phyloP scores from a whole-genome alignment of 75 land plant species.

The Selaginella tamariscina region DNA sequence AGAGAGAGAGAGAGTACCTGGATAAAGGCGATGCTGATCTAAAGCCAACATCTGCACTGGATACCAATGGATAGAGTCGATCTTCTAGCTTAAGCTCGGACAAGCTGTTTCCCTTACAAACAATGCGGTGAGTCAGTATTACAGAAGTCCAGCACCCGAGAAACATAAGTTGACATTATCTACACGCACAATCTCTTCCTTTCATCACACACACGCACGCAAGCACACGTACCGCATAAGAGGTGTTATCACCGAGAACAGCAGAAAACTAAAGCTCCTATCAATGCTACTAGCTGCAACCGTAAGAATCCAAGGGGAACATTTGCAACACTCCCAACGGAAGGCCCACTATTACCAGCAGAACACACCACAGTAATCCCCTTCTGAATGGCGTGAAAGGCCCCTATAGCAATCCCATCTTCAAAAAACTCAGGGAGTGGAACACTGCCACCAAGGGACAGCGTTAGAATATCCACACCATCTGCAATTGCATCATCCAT shows the following conservation, averaged over 20 bases:
- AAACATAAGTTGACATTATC: background rate
- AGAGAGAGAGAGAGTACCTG: background rate
- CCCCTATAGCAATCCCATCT: constrained; percentile 10
- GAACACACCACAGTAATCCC: constrained; percentile 1
- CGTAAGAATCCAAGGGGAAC: constrained; percentile 5
- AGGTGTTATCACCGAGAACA: background rate
- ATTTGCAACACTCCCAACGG: constrained; percentile 11
- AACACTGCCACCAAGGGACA: background rate
- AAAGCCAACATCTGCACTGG: background rate
- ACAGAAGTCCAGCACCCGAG: background rate
- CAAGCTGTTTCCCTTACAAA: constrained; percentile 1
- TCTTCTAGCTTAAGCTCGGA: constrained; percentile 8
- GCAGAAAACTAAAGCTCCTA: background rate
- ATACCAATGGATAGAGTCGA: constrained; percentile 4
- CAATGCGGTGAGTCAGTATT: background rate
- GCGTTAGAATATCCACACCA: constrained; percentile 9
- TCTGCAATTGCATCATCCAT: constrained; percentile 10
- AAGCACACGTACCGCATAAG: background rate
- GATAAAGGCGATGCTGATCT: background rate
- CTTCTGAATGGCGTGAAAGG: constrained; percentile 2
- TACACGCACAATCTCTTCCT: no score
- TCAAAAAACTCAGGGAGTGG: constrained; percentile 4
- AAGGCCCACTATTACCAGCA: constrained; percentile 6
- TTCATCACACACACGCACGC: no score
- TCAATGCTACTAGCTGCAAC: constrained; percentile 8